phyloP scores from a whole-genome alignment of 2,329 filamentous ascomycete species.

The Purpureocillium takamizusanense region DNA sequence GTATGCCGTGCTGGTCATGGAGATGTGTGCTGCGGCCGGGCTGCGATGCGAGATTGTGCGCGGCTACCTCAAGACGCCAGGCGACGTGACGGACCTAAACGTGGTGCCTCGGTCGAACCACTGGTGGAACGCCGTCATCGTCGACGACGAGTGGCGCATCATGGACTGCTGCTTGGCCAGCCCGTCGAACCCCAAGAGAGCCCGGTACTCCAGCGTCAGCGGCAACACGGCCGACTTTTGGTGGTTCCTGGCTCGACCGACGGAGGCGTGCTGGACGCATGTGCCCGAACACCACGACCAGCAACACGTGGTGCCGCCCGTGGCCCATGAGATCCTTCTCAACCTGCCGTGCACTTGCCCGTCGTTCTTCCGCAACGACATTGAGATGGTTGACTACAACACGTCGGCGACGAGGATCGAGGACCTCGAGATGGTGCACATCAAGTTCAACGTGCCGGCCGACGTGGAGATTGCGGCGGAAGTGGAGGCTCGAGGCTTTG shows the following conservation, averaged over 20 bases:
- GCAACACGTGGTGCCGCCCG: conserved; percentile 85
- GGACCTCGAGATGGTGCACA: conserved; percentile 84
- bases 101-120: conserved; percentile 85
- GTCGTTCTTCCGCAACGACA: conserved; percentile 72
- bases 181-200: conserved; percentile 77
- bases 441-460: conserved; percentile 77
- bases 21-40: conserved; percentile 89
- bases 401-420: conserved; percentile 80
- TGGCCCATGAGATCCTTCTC: conserved; percentile 77
- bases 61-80: conserved; percentile 85
- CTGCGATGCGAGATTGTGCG: conserved; percentile 79
- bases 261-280: conserved; percentile 92
- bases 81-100: conserved; percentile 72
- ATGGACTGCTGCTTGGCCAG: conserved; percentile 90
- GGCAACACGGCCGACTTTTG: conserved; percentile 69
- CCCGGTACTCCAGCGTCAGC: conserved; percentile 64
- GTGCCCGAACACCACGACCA: conserved; percentile 80
- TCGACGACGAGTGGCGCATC: conserved; percentile 93
- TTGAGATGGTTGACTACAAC: conserved; percentile 83
- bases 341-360: conserved; percentile 81
- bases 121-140: conserved; percentile 92
- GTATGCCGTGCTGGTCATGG: conserved; percentile 76
- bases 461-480: conserved; percentile 91
- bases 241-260: conserved; percentile 88
- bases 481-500: conserved; percentile 75